Percentiles rank a stretch among this genome's conserved stretches.
These are phyloP conservation scores for Bruguiera hainesii DNA, from an alignment of 441 rosid genomes.

Conservation along the genomic window DNA sequence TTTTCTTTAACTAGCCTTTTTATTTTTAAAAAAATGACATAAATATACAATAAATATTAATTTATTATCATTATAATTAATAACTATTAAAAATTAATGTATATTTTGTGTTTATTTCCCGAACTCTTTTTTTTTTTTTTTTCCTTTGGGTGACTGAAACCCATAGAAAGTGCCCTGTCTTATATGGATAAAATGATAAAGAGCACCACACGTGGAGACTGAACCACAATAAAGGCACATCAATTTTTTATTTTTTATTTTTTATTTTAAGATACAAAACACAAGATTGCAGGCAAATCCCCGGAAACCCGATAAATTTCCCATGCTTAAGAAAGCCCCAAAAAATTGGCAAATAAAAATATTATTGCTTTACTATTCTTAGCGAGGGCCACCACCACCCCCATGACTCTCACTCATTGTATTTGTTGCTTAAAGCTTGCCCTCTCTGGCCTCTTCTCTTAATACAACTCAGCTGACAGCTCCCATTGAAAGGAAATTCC, in stretches of 20 bases:
- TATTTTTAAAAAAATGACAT: no score
- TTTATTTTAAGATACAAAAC: no score
- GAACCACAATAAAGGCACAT: slow-evolving; percentile 35
- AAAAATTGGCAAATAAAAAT: neutral
- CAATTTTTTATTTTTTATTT: neutral
- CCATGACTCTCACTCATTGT: slow-evolving; percentile 52
- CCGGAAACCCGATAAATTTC: neutral
- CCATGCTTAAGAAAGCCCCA: neutral
- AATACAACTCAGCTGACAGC: slow-evolving; percentile 36
- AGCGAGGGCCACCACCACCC: slow-evolving; percentile 24
- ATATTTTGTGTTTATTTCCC: no score
- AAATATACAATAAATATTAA: no score
- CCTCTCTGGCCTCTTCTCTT: slow-evolving; percentile 23
- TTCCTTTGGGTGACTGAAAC: slow-evolving; percentile 24
- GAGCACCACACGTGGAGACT: slow-evolving; percentile 76
- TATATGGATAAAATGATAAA: slow-evolving; percentile 53
- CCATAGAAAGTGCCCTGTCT: slow-evolving; percentile 39
- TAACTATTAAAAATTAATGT: no score
- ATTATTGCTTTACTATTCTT: no score
- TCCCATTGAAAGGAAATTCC: slow-evolving; percentile 44
- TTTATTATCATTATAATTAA: no score
- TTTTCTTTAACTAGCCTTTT: neutral
- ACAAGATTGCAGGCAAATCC: neutral
- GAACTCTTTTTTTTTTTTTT: slow-evolving; percentile 12
- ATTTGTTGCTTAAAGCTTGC: slow-evolving; percentile 59